These are phyloP conservation scores for Xylariaceae sp. DNA, from an alignment of 2,329 filamentous ascomycete species.

Conservation along the genomic window DNA sequence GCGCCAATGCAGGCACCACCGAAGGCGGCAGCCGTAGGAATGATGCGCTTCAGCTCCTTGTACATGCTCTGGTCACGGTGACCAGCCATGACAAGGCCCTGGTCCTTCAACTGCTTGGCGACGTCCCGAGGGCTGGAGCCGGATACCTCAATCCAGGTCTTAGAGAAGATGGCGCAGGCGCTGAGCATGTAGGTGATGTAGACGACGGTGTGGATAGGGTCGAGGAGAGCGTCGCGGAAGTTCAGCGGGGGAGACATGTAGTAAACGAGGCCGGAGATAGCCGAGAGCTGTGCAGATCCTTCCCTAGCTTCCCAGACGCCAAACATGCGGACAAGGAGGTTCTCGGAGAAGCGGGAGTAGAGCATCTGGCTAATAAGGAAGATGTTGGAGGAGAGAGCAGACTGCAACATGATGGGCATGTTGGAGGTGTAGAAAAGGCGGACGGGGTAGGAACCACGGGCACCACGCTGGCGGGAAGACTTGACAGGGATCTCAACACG, in stretches of 20 bases:
- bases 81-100: slow-evolving; percentile 98
- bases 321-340: slow-evolving; percentile 94
- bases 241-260: slow-evolving; percentile 99
- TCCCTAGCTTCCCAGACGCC: slow-evolving; percentile 99
- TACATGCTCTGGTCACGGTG: slow-evolving; percentile 99
- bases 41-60: slow-evolving; percentile 99
- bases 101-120: slow-evolving; percentile 99
- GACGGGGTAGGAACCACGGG: slow-evolving; percentile 96
- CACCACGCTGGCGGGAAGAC: slow-evolving; percentile 97
- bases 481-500: slow-evolving; percentile 99
- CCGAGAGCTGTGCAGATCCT: slow-evolving; percentile 92
- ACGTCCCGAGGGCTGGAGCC: slow-evolving; percentile 97
- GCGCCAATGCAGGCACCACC: slow-evolving; percentile 99
- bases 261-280: slow-evolving; percentile 92
- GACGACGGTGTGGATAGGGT: slow-evolving; percentile 93
- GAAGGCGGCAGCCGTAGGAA: slow-evolving; percentile 96
- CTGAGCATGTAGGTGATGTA: slow-evolving; percentile 98
- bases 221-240: slow-evolving; percentile 94
- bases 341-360: slow-evolving; percentile 98
- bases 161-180: slow-evolving; percentile 97
- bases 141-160: slow-evolving; percentile 99
- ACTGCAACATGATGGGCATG: slow-evolving; percentile 99
- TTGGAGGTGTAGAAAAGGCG: slow-evolving; percentile 99
- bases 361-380: slow-evolving; percentile 99
- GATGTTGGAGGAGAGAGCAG: slow-evolving; percentile 96